Evolutionary conservation across 441 rosid species (phyloP), one percentile per base, ranked within the genome.

Genomic region (Biscutella laevigata): DNA sequence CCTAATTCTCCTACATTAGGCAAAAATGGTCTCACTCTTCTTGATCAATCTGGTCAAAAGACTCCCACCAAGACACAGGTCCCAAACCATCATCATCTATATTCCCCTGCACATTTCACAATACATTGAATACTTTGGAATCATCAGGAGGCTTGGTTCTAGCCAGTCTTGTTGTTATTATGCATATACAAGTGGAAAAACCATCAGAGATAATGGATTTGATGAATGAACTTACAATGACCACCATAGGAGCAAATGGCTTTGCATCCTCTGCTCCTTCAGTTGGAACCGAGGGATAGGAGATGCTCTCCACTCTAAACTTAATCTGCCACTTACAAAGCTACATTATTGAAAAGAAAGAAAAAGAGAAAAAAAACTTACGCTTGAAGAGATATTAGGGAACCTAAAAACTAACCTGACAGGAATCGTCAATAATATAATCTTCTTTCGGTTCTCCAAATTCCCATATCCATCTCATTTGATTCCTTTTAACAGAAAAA

Each of bases 231-330:
- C 98, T 84, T 74, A 84, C 95, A 12, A 68, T 73, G 46, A 90
- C 49, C 68, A 81, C 77, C 98, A 87, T 81, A 15, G 98, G 90
- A 49, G 94, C 88, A 74, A 91, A 84, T 53, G 94, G 88, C 69
- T 84, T 88, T 22, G 79, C 56, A 20, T 68, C 67, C 21, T 77
- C 82, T 9, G 71, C 68, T 58, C 69, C 79, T 68, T 85, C 95
- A 35, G 61, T 57, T 37, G 98, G 98, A 64, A 80, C 66, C 44
- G 86, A 43, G 47, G 84, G 94, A 62, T 70, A 87, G 33, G 37
- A 71, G 27, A 91, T 70, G 39, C 68, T 66, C 4, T 62, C 57
- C 40, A 91, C 98, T 70, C 71, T 74, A 73, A 90, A 84, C 68
- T 69, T 81, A 55, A 84, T 75, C 96, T 91, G 82, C 43, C 56